Evolutionary conservation across 108 stramenopile genomes (phyloP), one percentile per base, ranked within the genome.

Genomic region (Parietichytrium sp.): DNA sequence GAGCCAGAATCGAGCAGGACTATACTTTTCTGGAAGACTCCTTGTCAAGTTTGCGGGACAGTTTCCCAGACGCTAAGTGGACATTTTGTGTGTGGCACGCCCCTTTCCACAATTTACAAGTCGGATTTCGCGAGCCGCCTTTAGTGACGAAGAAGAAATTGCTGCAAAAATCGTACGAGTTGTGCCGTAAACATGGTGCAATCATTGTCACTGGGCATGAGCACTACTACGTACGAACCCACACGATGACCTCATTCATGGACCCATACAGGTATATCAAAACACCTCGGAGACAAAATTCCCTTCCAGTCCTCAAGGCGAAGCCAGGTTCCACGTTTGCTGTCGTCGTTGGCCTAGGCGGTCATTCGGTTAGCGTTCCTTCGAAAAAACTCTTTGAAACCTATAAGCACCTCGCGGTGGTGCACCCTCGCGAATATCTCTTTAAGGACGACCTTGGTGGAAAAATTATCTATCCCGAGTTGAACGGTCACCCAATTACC

Each of bases 81-180:
- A 72, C 61, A 16, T 72, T 72, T 72, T 72, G 61, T 25, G 45
- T 72, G 61, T 72, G 61, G 61, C 61, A 72, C 45, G 61, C 61
- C 13, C 61, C 61, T 6, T 72, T 25, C 45, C 29, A 31, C 13
- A 33, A 45, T 25, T 45, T 72, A 42, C 61, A 72, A 25, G 61
- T 72, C 61, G 61, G 61, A 10, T 72, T 72, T 72, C 61, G 61
- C 2, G 61, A 72, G 36, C 61, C 61, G 1, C 61, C 61, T 42
- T 15, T 12, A 31, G 20, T 72, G 10, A 72, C 45, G 61, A 23
- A 6, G 1, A 45, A 33, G 10, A 10, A 6, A 16, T n/a, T 45
- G 33, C 42, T 72, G 4, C 38, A 72, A 25, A 25, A n/a, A 23
- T 33, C 61, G 29, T 72, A 72, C 20, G 61, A 72, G 4, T 33